Evolutionary conservation across 2,329 filamentous ascomycete species (phyloP).

Genomic region (Phyllosticta citrichinensis): DNA sequence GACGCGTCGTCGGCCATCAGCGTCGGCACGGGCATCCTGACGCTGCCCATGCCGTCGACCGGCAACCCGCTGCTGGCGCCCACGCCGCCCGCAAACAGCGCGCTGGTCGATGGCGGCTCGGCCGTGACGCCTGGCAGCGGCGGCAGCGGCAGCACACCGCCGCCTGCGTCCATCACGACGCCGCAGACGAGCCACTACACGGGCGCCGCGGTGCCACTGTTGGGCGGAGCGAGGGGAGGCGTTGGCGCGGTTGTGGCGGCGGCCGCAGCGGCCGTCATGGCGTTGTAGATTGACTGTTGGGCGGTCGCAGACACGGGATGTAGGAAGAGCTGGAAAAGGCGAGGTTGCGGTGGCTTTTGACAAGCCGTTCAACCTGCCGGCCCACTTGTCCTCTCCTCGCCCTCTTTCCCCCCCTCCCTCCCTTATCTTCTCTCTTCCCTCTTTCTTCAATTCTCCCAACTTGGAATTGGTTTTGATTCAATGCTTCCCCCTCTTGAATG

Average conservation of each 20-base stretch:
- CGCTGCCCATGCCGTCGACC: not conserved
- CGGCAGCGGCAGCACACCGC: not conserved
- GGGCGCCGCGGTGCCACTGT: not conserved
- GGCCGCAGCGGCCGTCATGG: not conserved
- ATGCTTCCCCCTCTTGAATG: too few species aligned
- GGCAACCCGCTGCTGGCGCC: not conserved
- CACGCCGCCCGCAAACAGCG: not conserved
- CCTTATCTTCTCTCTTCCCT: not conserved
- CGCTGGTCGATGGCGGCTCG: not conserved
- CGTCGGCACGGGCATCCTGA: not conserved
- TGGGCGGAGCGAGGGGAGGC: not conserved
- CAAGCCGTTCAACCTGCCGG: not conserved
- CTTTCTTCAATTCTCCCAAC: too few species aligned
- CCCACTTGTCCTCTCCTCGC: not conserved
- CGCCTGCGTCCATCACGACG: not conserved
- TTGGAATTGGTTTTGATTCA: too few species aligned
- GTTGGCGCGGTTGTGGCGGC: not conserved
- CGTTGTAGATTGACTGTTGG: not conserved
- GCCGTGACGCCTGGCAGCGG: too few species aligned
- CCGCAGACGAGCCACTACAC: not conserved
- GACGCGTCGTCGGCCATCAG: slow-evolving; percentile 11
- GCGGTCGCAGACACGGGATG: not conserved
- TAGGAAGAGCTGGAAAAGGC: not conserved
- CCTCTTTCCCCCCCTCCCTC: not conserved
- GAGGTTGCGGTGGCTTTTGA: not conserved